Conservation (phyloP, 2,329 filamentous ascomycete species). For the Aureobasidium sp. region DNA sequence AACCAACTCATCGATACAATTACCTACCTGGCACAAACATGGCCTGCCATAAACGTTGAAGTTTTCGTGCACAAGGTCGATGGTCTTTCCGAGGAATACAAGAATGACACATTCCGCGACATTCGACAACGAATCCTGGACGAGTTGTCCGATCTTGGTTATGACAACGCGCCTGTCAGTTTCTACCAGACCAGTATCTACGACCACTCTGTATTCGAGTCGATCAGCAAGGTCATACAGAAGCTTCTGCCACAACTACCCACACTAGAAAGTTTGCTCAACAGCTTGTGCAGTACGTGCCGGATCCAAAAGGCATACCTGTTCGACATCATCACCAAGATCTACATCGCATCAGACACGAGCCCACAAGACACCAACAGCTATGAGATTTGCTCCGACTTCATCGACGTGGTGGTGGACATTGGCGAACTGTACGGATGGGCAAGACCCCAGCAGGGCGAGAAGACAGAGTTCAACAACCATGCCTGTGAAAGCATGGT, state of each 20-base stretch:
- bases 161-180: slow-evolving; percentile 86
- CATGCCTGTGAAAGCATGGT: slow-evolving; percentile 54
- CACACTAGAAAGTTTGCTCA: slow-evolving; percentile 87
- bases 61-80: slow-evolving; percentile 99
- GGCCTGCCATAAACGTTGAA: slow-evolving; percentile 91
- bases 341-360: slow-evolving; percentile 95
- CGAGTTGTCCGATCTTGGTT: slow-evolving; percentile 84
- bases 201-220: slow-evolving; percentile 96
- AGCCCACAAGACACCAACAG: slow-evolving; percentile 88
- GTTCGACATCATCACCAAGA: slow-evolving; percentile 95
- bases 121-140: slow-evolving; percentile 95
- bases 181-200: slow-evolving; percentile 98
- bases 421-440: slow-evolving; percentile 92
- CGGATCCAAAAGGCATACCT: slow-evolving; percentile 97
- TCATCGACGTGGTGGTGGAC: slow-evolving; percentile 97
- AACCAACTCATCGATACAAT: slow-evolving; percentile 81
- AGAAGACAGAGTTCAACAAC: slow-evolving; percentile 31
- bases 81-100: slow-evolving; percentile 93
- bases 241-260: slow-evolving; percentile 91
- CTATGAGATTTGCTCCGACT: slow-evolving; percentile 97
- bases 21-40: slow-evolving; percentile 75
- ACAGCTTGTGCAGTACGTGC: slow-evolving; percentile 85
- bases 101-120: slow-evolving; percentile 90
- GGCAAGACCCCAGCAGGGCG: slow-evolving; percentile 35
- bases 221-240: slow-evolving; percentile 96